Conservation (phyloP, 768 basidiomycete species). For the Boletus pseudopeckii region DNA sequence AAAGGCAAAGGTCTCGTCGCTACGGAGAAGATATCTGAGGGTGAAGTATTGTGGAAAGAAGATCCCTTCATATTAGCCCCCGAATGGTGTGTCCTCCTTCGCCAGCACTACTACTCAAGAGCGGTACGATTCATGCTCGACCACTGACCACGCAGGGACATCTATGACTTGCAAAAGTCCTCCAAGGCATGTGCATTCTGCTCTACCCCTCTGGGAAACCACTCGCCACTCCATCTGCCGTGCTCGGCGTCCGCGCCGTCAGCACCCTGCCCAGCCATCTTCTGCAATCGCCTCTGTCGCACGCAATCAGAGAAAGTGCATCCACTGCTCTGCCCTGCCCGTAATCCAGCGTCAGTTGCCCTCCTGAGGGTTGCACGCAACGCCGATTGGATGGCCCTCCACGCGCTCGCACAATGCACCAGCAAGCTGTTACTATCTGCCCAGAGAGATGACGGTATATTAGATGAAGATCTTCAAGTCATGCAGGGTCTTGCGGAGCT, state of each 20-base stretch:
- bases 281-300: conserved; percentile 79
- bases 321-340: conserved; percentile 67
- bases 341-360: conserved; percentile 65
- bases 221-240: conserved; percentile 44
- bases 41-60: conserved; percentile 81
- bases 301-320: conserved; percentile 62
- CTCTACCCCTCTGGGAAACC: conserved; percentile 54
- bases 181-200: conserved; percentile 71
- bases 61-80: conserved; percentile 79
- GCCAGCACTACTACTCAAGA: no score
- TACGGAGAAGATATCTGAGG: conserved; percentile 58
- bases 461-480: conserved; percentile 48
- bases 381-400: conserved; percentile 66
- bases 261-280: conserved; percentile 55
- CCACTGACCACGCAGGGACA: conserved; percentile 51
- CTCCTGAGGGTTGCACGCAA: conserved; percentile 59
- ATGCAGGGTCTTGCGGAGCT: conserved; percentile 66
- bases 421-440: conserved; percentile 57
- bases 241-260: conserved; percentile 49
- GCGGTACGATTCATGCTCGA: neutral
- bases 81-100: conserved; percentile 57
- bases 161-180: conserved; percentile 62
- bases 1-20: conserved; percentile 88
- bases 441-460: conserved; percentile 39
- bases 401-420: conserved; percentile 67